Percentiles rank a stretch among this genome's conserved stretches.
Evolutionary conservation across 768 basidiomycete species (phyloP).

Genomic region (Podaxis sp.): DNA sequence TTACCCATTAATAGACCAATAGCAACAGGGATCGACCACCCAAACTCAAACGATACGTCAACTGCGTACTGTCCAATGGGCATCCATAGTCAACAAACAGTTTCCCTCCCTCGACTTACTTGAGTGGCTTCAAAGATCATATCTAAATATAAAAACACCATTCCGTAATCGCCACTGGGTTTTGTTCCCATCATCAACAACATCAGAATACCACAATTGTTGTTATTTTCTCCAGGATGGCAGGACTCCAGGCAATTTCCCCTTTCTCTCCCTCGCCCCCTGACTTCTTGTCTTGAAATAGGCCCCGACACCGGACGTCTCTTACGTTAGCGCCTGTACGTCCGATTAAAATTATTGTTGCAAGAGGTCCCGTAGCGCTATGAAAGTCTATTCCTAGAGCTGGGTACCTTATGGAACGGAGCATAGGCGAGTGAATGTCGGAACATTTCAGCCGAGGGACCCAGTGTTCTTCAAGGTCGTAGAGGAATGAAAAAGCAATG

Average conservation of each 20-base stretch:
- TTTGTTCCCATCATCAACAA: constrained; percentile 7
- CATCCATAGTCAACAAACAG: neutral
- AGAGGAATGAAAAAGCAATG: neutral
- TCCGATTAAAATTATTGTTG: neutral
- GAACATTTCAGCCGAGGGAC: neutral
- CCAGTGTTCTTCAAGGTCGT: neutral
- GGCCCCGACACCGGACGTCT: constrained; percentile 7
- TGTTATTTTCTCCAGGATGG: neutral
- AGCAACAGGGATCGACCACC: neutral
- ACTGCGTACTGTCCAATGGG: neutral
- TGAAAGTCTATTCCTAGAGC: neutral
- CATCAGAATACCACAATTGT: neutral
- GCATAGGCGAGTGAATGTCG: neutral
- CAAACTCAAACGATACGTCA: neutral
- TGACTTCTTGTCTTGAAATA: constrained; percentile 7
- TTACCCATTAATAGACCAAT: neutral
- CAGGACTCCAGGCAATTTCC: neutral
- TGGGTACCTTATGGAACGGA: constrained; percentile 1
- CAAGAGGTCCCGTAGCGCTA: neutral
- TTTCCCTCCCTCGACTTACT: neutral
- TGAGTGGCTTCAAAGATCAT: neutral
- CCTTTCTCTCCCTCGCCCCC: neutral
- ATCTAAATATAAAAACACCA: neutral
- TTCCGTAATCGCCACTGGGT: neutral
- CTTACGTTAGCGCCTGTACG: constrained; percentile 6